These are phyloP conservation scores for Protoeuglena noctilucae DNA, from an alignment of 139 green algal species.

Conservation along the genomic window DNA sequence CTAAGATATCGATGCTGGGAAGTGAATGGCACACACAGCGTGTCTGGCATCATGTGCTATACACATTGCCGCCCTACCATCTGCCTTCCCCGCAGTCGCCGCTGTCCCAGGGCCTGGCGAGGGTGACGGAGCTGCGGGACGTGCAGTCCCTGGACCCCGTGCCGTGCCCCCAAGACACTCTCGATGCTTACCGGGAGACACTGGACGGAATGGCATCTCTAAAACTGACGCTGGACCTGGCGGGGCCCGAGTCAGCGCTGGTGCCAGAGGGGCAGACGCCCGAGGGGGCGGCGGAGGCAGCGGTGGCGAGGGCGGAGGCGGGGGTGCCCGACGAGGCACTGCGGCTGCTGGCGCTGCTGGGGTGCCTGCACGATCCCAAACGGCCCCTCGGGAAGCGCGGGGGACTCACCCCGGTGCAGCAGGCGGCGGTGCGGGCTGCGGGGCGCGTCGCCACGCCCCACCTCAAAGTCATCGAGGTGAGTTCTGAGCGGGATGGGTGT, in stretches of 20 bases:
- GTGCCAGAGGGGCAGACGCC: not conserved
- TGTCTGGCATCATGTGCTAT: too few species aligned
- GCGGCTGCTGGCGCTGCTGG: conserved; percentile 11
- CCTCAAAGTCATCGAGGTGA: too few species aligned
- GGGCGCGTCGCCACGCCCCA: conserved; percentile 10
- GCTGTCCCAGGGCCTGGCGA: conserved; percentile 8
- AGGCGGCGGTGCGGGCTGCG: conserved; percentile 29
- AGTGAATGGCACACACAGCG: conserved; percentile 2
- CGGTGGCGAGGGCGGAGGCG: not conserved
- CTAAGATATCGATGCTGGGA: not conserved
- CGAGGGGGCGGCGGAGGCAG: not conserved
- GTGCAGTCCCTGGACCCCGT: conserved; percentile 37
- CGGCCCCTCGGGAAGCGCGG: conserved; percentile 4
- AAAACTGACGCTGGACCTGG: conserved; percentile 19
- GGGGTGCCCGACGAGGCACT: not conserved
- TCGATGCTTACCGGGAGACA: conserved; percentile 16
- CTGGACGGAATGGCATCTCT: conserved; percentile 17
- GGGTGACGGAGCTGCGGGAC: conserved; percentile 20
- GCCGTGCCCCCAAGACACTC: conserved; percentile 18
- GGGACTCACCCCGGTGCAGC: conserved; percentile 11
- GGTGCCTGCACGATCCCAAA: conserved; percentile 8
- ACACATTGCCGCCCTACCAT: too few species aligned
- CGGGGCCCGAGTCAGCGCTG: conserved; percentile 1
- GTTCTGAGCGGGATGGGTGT: too few species aligned
- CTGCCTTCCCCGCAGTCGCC: not conserved